Percentiles rank a stretch among this genome's conserved stretches.
Conservation (phyloP, 2,329 filamentous ascomycete species). For the Metarhizium humberi region DNA sequence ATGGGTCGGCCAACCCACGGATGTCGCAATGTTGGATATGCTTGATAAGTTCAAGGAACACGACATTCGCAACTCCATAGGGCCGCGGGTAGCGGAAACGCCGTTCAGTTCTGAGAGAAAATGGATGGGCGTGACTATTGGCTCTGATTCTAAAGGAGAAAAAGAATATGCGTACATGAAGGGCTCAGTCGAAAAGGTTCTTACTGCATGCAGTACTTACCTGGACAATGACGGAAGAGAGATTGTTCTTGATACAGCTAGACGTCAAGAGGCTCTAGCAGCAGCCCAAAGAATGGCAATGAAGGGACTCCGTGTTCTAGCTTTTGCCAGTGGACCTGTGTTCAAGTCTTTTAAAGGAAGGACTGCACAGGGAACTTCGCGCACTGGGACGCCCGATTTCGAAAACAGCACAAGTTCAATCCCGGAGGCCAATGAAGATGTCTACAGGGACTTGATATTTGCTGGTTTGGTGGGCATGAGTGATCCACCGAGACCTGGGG, state of each 20-base stretch:
- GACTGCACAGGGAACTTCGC: slow-evolving; percentile 26
- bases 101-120: slow-evolving; percentile 97
- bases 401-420: slow-evolving; percentile 28
- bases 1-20: slow-evolving; percentile 95
- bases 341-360: slow-evolving; percentile 34
- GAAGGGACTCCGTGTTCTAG: slow-evolving; percentile 82
- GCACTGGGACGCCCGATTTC: slow-evolving; percentile 43
- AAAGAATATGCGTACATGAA: slow-evolving; percentile 91
- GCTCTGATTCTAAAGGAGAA: slow-evolving; percentile 47
- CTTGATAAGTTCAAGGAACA: slow-evolving; percentile 86
- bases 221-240: slow-evolving; percentile 79
- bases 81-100: slow-evolving; percentile 73
- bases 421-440: slow-evolving; percentile 52
- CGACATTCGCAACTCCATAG: slow-evolving; percentile 79
- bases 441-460: slow-evolving; percentile 78
- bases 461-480: slow-evolving; percentile 94
- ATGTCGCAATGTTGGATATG: slow-evolving; percentile 92
- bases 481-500: slow-evolving; percentile 84
- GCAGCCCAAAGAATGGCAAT: slow-evolving; percentile 82
- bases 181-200: slow-evolving; percentile 79
- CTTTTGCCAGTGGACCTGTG: slow-evolving; percentile 79
- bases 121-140: slow-evolving; percentile 96
- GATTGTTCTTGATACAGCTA: slow-evolving; percentile 68
- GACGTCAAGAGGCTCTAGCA: slow-evolving; percentile 63
- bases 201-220: slow-evolving; percentile 85